Conservation (phyloP, 2,329 filamentous ascomycete genomes). For the Pseudogymnoascus pannorum region DNA sequence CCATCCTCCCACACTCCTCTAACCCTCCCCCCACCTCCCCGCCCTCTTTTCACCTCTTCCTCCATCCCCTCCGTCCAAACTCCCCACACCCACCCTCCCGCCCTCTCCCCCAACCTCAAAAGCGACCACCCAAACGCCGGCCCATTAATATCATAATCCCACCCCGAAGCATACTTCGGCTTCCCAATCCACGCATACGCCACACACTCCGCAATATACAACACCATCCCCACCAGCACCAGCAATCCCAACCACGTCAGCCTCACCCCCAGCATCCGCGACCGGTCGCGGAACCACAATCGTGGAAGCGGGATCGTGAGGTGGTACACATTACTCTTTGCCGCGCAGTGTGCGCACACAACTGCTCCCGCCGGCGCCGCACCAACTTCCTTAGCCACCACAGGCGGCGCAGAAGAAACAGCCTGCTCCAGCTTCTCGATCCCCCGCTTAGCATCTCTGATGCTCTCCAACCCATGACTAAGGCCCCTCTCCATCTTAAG, state of each 20-base stretch:
- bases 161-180: not conserved
- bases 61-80: not conserved
- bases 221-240: not conserved
- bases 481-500: constrained; percentile 47
- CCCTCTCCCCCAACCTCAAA: not conserved
- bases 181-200: not conserved
- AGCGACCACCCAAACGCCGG: not conserved
- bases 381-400: constrained; percentile 24
- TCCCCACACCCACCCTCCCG: not conserved
- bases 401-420: constrained; percentile 33
- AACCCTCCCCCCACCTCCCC: not conserved
- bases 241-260: constrained; percentile 25
- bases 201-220: not conserved
- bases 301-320: constrained; percentile 21
- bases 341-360: constrained; percentile 8
- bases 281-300: constrained; percentile 12
- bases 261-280: constrained; percentile 15
- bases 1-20: constrained; percentile 6
- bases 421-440: constrained; percentile 51
- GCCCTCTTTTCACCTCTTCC: not conserved
- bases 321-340: constrained; percentile 12
- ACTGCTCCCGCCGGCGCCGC: constrained; percentile 11
- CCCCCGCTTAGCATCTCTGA: constrained; percentile 48
- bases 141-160: not conserved
- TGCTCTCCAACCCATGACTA: constrained; percentile 43